Evolutionary conservation across 2,329 filamentous ascomycete genomes (phyloP), one percentile per base, ranked within the genome.

Genomic region (Aureobasidium sp.): DNA sequence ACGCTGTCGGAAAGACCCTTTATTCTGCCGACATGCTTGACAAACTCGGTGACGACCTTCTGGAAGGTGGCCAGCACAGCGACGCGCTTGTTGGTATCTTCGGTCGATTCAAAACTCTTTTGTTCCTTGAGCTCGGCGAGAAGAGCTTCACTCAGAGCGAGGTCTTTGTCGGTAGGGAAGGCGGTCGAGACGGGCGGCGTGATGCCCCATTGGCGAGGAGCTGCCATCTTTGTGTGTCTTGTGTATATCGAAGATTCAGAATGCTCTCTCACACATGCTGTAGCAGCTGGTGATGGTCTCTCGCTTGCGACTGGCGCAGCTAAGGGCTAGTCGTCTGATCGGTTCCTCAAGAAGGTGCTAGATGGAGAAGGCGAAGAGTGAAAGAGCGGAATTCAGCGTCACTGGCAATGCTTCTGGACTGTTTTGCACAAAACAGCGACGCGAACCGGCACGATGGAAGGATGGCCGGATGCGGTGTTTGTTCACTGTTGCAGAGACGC

Each of bases 21-120:
- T 69, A 84, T 82, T 66, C 82, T 81, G 66, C 90, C 90, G 10
- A 96, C 91, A 65, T 85, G 82, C 73, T 87, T 87, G 62, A 99
- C 90, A 69, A 99, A 96, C 67, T 93, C 90, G 71, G 92, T 81
- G 64, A 90, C 88, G 60, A 96, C 89, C 53, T 80, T 81, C 71
- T 95, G 89, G 25, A 99, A 81, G 34, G 89, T 86, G 37, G 82
- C 79, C 53, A 97, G 83, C 21, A 96, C 89, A 69, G 83, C 78
- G 67, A 86, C 90, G 90, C 92, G 87, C 73, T 89, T 91, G 65
- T 90, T 83, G 3, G 90, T 96, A 72, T 95, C 94, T 47, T 89
- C 82, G 15, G 86, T 83, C 57, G 84, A 85, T 75, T 97, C 94
- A 69, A 96, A 99, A 58, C 94, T 96, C 76, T 95, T 93, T 76